A percentile compares a stretch with the other conserved stretches of the same genome.
Conservation (phyloP, 306 rosid genomes). For the Biancaea sappan region DNA sequence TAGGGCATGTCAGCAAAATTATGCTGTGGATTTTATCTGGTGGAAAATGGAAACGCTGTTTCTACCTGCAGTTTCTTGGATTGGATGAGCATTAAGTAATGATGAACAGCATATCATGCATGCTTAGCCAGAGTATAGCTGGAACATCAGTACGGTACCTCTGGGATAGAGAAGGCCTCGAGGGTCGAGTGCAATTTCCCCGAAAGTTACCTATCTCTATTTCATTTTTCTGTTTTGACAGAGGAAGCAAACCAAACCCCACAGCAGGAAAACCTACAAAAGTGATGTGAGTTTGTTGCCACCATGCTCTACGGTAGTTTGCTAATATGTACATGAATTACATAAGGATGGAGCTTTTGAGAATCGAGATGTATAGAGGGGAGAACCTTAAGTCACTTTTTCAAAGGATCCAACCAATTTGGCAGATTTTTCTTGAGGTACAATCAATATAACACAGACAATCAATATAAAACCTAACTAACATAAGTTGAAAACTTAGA, state of each 20-base stretch:
- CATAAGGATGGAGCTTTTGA: constrained; percentile 25
- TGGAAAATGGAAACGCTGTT: background rate
- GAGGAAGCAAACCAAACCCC: background rate
- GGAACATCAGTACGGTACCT: background rate
- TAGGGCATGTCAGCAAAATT: background rate
- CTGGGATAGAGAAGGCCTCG: background rate
- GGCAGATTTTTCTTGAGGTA: no score
- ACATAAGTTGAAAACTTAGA: no score
- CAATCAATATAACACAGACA: no score
- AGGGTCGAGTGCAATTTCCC: constrained; percentile 9
- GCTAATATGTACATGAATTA: background rate
- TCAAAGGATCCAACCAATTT: background rate
- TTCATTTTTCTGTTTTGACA: background rate
- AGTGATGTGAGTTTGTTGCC: background rate
- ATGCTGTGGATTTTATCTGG: background rate
- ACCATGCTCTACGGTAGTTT: background rate
- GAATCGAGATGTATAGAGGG: constrained; percentile 21
- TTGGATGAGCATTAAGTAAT: constrained; percentile 13
- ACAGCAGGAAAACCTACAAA: background rate
- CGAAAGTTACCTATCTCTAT: background rate
- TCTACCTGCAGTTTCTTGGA: constrained; percentile 9
- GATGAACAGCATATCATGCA: constrained; percentile 31
- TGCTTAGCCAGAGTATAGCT: constrained; percentile 1
- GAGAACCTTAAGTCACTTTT: constrained; percentile 18
- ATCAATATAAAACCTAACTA: no score